A percentile compares a stretch with the other conserved stretches of the same genome.
These are phyloP conservation scores for Triticum timopheevii DNA, from an alignment of 176 grass and related monocot genomes.

Conservation along the genomic window DNA sequence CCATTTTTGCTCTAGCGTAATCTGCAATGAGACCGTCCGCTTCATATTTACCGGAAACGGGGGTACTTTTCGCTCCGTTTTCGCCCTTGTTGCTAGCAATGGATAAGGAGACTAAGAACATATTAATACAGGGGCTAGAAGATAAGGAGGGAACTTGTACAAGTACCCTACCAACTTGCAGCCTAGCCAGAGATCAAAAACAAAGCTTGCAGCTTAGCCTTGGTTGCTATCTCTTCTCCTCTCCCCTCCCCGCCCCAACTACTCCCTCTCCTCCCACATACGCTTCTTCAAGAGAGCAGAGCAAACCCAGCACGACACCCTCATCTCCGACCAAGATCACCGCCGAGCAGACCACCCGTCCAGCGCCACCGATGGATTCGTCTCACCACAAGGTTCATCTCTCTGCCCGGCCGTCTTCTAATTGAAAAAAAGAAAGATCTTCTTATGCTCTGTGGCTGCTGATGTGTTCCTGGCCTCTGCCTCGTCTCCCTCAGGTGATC, in stretches of 20 bases:
- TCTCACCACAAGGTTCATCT: constrained; percentile 44
- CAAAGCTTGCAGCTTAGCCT: constrained; percentile 5
- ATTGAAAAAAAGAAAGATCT: not conserved
- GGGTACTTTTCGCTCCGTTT: not conserved
- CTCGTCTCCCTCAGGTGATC: constrained; percentile 26
- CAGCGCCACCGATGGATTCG: constrained; percentile 45
- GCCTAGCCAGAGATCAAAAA: not conserved
- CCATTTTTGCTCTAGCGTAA: not conserved
- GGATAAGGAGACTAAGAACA: not conserved
- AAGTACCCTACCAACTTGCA: constrained; percentile 11
- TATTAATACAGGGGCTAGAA: not conserved
- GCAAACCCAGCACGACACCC: not conserved
- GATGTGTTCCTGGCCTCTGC: not conserved
- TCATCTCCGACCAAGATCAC: constrained; percentile 7
- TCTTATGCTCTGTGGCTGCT: not conserved
- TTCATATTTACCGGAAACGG: not conserved
- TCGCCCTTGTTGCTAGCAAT: not conserved
- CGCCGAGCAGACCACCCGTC: not conserved
- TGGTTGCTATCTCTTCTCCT: not conserved
- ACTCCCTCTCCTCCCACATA: not conserved
- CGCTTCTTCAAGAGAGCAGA: constrained; percentile 36
- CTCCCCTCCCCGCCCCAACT: not conserved
- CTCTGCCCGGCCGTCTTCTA: not conserved
- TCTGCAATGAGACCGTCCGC: not conserved
- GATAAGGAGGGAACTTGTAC: not conserved